A percentile compares a stretch with the other conserved stretches of the same genome.
Conservation (phyloP, 495 filamentous ascomycete species). For the Talaromyces proteolyticus region DNA sequence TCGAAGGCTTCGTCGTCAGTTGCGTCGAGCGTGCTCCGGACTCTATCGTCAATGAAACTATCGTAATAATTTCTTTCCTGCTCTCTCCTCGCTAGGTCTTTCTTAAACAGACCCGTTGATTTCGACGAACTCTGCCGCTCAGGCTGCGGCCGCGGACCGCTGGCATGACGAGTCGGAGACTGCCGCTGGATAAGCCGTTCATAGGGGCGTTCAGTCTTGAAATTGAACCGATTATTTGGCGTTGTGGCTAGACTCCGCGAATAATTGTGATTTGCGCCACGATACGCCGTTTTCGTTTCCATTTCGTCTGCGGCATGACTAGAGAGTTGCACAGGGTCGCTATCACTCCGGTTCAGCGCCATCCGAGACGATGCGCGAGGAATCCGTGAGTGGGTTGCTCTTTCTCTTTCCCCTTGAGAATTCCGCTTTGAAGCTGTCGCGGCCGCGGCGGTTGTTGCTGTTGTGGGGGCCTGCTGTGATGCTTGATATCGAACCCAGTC, state of each 20-base stretch:
- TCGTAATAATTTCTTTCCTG: background rate
- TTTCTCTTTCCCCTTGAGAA: background rate
- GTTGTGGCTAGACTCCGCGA: constrained; percentile 32
- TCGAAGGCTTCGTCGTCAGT: constrained; percentile 6
- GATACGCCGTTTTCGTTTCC: constrained; percentile 12
- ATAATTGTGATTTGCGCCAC: constrained; percentile 23
- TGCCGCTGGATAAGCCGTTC: constrained; percentile 10
- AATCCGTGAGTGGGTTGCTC: background rate
- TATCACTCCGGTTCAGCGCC: constrained; percentile 10
- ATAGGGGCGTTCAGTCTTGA: constrained; percentile 14
- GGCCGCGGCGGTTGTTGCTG: background rate
- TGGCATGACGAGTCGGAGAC: constrained; percentile 32
- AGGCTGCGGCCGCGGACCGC: constrained; percentile 25
- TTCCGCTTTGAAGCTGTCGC: background rate
- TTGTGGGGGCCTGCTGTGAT: background rate
- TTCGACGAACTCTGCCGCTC: background rate
- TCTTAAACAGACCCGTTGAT: background rate
- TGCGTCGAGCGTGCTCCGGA: background rate
- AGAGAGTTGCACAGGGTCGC: constrained; percentile 2
- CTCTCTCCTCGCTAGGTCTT: background rate
- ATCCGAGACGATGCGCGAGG: constrained; percentile 9
- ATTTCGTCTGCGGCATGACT: background rate
- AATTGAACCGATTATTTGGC: constrained; percentile 36
- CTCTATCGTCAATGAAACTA: background rate
- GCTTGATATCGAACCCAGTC: background rate